Evolutionary conservation across 345 rosid species (phyloP).

Genomic region (Populus davidiana): DNA sequence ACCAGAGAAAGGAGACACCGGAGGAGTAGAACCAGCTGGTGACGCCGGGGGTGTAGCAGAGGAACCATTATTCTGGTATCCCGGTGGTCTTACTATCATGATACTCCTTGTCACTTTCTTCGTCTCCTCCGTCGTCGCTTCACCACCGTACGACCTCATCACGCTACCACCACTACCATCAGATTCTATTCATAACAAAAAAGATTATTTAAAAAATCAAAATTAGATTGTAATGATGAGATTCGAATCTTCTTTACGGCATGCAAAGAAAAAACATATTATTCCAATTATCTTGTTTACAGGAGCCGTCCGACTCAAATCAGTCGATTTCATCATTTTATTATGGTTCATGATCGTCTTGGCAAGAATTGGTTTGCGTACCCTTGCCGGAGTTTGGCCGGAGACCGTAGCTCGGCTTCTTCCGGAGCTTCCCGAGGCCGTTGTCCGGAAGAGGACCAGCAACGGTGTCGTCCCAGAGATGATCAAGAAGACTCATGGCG

Average conservation of each 20-base stretch:
- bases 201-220: background rate
- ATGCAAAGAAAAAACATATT: background rate
- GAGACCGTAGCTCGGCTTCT: conserved; percentile 54
- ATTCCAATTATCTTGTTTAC: background rate
- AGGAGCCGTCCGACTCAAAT: background rate
- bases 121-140: conserved; percentile 35
- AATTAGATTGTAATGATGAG: background rate
- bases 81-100: conserved; percentile 87
- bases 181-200: conserved; percentile 35
- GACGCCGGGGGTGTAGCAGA: conserved; percentile 63
- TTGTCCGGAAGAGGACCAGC: conserved; percentile 92
- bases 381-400: conserved; percentile 80
- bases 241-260: too few species aligned
- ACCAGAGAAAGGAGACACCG: conserved; percentile 89
- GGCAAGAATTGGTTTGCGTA: conserved; percentile 34
- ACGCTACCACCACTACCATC: conserved; percentile 52
- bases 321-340: background rate
- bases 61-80: conserved; percentile 46
- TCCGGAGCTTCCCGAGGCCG: conserved; percentile 96
- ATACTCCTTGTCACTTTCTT: conserved; percentile 75
- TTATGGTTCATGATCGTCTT: background rate
- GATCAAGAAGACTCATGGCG: conserved; percentile 80
- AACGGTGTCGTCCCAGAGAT: conserved; percentile 96
- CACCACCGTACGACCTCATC: conserved; percentile 50
- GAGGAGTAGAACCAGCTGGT: conserved; percentile 84